A percentile compares a stretch with the other conserved stretches of the same genome.
phyloP scores from a whole-genome alignment of 306 rosid genomes.

The Glycine latifolia region DNA sequence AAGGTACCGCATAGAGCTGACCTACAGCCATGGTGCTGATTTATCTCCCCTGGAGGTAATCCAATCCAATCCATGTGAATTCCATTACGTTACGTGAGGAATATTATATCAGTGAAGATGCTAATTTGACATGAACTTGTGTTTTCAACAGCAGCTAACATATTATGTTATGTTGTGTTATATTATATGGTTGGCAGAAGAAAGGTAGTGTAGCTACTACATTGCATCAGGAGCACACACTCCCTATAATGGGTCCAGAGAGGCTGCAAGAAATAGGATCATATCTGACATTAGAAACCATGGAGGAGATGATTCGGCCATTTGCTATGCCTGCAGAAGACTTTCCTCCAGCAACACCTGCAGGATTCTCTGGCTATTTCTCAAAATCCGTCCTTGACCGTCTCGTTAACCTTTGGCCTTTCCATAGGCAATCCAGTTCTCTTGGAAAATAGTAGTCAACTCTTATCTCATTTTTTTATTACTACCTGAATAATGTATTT shows the following conservation, averaged over 20 bases:
- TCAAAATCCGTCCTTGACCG: constrained; percentile 92
- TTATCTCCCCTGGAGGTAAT: constrained; percentile 91
- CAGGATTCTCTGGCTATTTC: constrained; percentile 92
- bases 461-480: not conserved
- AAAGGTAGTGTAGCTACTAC: constrained; percentile 56
- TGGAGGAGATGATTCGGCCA: constrained; percentile 93
- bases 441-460: constrained; percentile 58
- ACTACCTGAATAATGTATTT: not conserved
- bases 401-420: constrained; percentile 95
- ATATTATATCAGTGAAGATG: too few relatives aligned
- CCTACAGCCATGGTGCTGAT: constrained; percentile 98
- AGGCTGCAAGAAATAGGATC: constrained; percentile 90
- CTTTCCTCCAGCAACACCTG: constrained; percentile 86
- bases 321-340: constrained; percentile 99
- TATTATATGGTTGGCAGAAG: constrained; percentile 58
- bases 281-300: constrained; percentile 80
- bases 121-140: too few relatives aligned
- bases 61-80: too few relatives aligned
- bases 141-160: not conserved
- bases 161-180: not conserved
- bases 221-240: constrained; percentile 92
- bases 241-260: constrained; percentile 96
- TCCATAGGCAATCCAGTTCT: constrained; percentile 67
- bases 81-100: too few relatives aligned
- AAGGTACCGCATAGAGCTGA: constrained; percentile 88